Evolutionary conservation across 345 rosid species (phyloP).

Genomic region (Gossypium mustelinum): DNA sequence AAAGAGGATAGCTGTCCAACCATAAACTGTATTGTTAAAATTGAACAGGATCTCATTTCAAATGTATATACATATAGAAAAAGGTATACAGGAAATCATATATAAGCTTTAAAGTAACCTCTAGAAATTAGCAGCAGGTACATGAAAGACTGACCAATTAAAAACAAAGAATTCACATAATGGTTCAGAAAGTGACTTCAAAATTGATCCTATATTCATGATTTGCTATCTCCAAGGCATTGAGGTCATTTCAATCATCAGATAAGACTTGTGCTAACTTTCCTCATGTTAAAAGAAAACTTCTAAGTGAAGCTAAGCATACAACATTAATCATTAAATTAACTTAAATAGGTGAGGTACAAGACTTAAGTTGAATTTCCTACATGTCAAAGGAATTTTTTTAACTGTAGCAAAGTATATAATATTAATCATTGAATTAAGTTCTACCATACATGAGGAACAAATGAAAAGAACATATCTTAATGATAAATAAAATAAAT

Average conservation of each 20-base stretch:
- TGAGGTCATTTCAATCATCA: not conserved
- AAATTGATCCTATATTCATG: not conserved
- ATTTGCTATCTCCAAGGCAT: not conserved
- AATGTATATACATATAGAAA: too few species aligned
- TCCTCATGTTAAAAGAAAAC: not conserved
- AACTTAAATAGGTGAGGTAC: not conserved
- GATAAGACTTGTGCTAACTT: not conserved
- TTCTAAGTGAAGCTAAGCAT: not conserved
- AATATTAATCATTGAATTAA: too few species aligned
- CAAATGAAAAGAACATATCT: not conserved
- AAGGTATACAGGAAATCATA: not conserved
- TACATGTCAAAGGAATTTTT: too few species aligned
- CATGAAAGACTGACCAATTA: not conserved
- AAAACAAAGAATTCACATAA: not conserved
- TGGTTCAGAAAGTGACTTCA: not conserved
- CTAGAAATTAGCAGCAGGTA: not conserved
- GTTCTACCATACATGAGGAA: not conserved
- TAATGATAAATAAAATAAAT: constrained; percentile 2
- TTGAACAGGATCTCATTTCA: too few species aligned
- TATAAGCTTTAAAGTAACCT: not conserved
- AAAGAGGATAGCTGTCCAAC: too few species aligned
- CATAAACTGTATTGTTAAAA: too few species aligned
- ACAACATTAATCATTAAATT: not conserved
- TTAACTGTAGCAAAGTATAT: too few species aligned
- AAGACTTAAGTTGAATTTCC: not conserved